Percentiles rank a stretch among this genome's conserved stretches.
Evolutionary conservation across 2,329 filamentous ascomycete genomes (phyloP).

Genomic region (Kalaharituber pfeilii): DNA sequence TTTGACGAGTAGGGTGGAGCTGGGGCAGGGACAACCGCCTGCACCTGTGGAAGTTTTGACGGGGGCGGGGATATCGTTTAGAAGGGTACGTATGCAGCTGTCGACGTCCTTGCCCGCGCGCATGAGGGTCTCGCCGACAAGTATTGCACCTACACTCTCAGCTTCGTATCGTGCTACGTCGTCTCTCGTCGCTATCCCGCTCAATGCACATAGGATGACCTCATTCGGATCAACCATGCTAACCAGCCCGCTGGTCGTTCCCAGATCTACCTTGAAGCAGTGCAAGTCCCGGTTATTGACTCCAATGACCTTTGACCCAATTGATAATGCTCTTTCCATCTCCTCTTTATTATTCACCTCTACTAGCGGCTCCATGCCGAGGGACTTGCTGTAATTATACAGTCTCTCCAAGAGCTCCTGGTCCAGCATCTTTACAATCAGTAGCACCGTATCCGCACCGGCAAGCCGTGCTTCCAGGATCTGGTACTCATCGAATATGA

Average conservation of each 20-base stretch:
- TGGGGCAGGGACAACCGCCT: constrained; percentile 19
- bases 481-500: constrained; percentile 96
- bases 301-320: constrained; percentile 81
- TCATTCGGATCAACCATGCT: constrained; percentile 60
- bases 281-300: constrained; percentile 96
- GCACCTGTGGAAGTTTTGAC: constrained; percentile 15
- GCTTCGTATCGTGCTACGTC: constrained; percentile 78
- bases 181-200: constrained; percentile 74
- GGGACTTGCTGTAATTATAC: constrained; percentile 71
- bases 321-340: constrained; percentile 69
- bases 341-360: constrained; percentile 92
- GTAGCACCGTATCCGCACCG: constrained; percentile 80
- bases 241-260: constrained; percentile 76
- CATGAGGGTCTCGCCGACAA: constrained; percentile 95
- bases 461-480: constrained; percentile 86
- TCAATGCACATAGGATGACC: constrained; percentile 82
- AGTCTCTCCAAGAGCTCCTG: constrained; percentile 52
- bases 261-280: constrained; percentile 89
- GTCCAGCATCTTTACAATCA: constrained; percentile 97
- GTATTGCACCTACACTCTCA: constrained; percentile 78
- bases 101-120: constrained; percentile 58
- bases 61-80: constrained; percentile 31
- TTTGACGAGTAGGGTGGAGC: constrained; percentile 54
- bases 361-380: constrained; percentile 94
- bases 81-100: constrained; percentile 66